phyloP scores from a whole-genome alignment of 129 eudicot genomes.

The Logfia minima region DNA sequence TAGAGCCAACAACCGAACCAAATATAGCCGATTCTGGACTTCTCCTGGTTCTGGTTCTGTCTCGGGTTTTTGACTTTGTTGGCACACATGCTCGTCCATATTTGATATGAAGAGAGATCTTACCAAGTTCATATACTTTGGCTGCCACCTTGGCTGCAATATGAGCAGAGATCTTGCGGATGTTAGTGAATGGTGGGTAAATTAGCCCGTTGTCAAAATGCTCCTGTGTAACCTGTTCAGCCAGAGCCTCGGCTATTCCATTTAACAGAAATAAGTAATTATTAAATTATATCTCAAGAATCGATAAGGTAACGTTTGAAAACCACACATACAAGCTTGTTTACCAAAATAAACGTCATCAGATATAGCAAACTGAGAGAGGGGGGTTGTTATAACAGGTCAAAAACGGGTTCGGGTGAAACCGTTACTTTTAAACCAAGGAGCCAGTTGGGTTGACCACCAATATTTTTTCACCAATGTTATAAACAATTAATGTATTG shows the following conservation, averaged over 20 bases:
- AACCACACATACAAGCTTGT: not conserved
- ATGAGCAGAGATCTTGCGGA: slow-evolving; percentile 54
- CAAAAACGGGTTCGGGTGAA: not conserved
- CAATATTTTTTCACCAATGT: not conserved
- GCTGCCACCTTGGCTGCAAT: slow-evolving; percentile 47
- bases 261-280: not conserved
- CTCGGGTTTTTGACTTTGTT: not conserved
- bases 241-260: slow-evolving; percentile 84
- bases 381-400: not conserved
- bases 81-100: not conserved
- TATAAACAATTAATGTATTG: not conserved
- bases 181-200: slow-evolving; percentile 82
- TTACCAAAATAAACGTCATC: not conserved
- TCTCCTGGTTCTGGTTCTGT: not conserved
- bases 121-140: slow-evolving; percentile 47
- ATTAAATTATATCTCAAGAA: not conserved
- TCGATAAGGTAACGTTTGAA: not conserved
- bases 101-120: slow-evolving; percentile 14
- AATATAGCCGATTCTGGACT: not conserved
- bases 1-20: not conserved
- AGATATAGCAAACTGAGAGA: not conserved
- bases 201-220: slow-evolving; percentile 74
- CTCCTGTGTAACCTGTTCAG: slow-evolving; percentile 74
- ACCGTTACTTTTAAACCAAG: not conserved
- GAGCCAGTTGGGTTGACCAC: not conserved